Evolutionary conservation across 2,329 filamentous ascomycete genomes (phyloP).

Genomic region (Calonectria pseudoreteaudii): DNA sequence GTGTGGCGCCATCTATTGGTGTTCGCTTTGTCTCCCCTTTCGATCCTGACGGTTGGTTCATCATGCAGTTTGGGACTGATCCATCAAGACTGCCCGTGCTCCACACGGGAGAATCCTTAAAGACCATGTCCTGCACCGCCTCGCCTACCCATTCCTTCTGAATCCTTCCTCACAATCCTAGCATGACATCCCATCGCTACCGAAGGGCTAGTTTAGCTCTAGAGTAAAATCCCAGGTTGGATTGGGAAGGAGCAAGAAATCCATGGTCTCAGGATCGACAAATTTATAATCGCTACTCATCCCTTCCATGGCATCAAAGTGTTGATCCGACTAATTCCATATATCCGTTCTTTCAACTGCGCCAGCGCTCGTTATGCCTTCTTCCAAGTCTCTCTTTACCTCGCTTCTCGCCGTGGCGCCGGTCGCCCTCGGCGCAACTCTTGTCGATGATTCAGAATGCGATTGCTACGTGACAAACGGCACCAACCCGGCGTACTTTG

Average conservation of each 20-base stretch:
- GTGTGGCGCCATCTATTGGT: constrained; percentile 12
- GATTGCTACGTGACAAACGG: constrained; percentile 47
- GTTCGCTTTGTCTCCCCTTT: constrained; percentile 5
- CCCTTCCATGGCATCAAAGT: constrained; percentile 14
- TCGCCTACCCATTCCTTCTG: neutral
- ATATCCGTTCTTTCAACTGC: constrained; percentile 3
- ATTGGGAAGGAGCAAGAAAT: constrained; percentile 8
- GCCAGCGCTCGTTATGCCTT: constrained; percentile 32
- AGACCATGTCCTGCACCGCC: constrained; percentile 6
- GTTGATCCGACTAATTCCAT: neutral
- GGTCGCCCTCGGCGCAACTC: constrained; percentile 26
- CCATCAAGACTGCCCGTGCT: neutral
- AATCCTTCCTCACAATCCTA: neutral
- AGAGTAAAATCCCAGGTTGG: neutral
- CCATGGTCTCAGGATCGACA: neutral
- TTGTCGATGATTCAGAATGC: constrained; percentile 39
- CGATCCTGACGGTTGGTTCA: constrained; percentile 1
- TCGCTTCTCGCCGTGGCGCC: constrained; percentile 39
- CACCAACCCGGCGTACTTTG: constrained; percentile 40
- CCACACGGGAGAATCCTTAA: neutral
- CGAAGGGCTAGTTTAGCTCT: neutral
- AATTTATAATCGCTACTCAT: neutral
- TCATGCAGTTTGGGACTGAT: neutral
- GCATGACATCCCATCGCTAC: neutral
- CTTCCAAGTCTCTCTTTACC: constrained; percentile 31